These are phyloP conservation scores for Rhexocercosporidium sp. DNA, from an alignment of 2,329 filamentous ascomycete species.

Conservation along the genomic window DNA sequence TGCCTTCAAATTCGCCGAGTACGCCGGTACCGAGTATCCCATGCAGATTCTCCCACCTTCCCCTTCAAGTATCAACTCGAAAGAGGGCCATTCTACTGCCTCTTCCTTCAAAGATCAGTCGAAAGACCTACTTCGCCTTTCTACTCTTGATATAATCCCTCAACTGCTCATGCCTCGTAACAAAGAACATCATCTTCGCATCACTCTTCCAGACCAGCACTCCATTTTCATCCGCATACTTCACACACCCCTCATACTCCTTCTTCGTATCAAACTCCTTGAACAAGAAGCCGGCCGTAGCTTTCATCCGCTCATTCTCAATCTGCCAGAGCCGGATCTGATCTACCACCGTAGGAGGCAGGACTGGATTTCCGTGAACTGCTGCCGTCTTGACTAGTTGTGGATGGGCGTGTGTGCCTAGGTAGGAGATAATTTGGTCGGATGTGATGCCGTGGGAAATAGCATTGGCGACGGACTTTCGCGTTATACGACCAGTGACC, in stretches of 20 bases:
- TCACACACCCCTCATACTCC: conserved; percentile 73
- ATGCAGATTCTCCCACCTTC: neutral
- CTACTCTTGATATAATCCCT: conserved; percentile 75
- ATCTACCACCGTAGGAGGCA: conserved; percentile 95
- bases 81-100: too few relatives aligned
- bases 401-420: conserved; percentile 90
- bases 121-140: conserved; percentile 52
- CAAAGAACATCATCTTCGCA: conserved; percentile 83
- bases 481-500: conserved; percentile 88
- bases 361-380: conserved; percentile 59
- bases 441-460: conserved; percentile 91
- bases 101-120: too few relatives aligned
- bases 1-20: neutral
- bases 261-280: conserved; percentile 78
- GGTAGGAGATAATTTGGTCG: conserved; percentile 93
- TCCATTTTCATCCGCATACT: conserved; percentile 88
- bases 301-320: conserved; percentile 92
- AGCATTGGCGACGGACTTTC: conserved; percentile 84
- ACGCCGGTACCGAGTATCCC: neutral
- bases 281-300: conserved; percentile 84
- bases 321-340: conserved; percentile 98
- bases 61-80: neutral
- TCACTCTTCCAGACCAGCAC: conserved; percentile 89
- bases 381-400: conserved; percentile 73
- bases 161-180: conserved; percentile 88